A percentile compares a stretch with the other conserved stretches of the same genome.
Conservation (phyloP, 495 filamentous ascomycete species). For the Neurospora sp. region DNA sequence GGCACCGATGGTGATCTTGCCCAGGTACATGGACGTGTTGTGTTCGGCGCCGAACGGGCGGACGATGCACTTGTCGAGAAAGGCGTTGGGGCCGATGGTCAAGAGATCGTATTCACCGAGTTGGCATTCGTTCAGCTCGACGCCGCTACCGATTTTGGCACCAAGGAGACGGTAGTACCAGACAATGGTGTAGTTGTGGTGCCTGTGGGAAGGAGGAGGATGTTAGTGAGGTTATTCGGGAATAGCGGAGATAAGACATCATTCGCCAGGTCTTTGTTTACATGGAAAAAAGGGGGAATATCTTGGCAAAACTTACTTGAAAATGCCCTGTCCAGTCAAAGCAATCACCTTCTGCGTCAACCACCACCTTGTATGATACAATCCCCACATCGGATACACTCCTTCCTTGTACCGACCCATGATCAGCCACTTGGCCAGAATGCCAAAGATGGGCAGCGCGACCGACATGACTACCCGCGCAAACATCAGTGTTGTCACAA, state of each 20-base stretch:
- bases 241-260: neutral
- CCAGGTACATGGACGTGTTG: constrained; percentile 38
- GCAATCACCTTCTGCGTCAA: constrained; percentile 32
- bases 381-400: constrained; percentile 39
- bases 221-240: neutral
- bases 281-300: neutral
- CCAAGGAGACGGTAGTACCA: constrained; percentile 35
- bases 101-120: constrained; percentile 38
- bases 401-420: constrained; percentile 34
- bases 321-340: constrained; percentile 31
- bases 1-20: constrained; percentile 28
- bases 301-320: constrained; percentile 7
- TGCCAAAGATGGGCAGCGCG: constrained; percentile 24
- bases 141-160: constrained; percentile 31
- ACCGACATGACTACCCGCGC: constrained; percentile 18
- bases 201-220: neutral
- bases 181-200: constrained; percentile 20
- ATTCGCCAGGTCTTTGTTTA: neutral
- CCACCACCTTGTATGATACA: constrained; percentile 42
- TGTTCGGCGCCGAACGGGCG: constrained; percentile 36
- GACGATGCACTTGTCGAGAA: constrained; percentile 25
- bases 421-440: constrained; percentile 34
- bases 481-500: constrained; percentile 23
- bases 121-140: constrained; percentile 21
- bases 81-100: constrained; percentile 30